These are phyloP conservation scores for Trichosporon sp. DNA, from an alignment of 1,284 basidiomycete species.

Conservation along the genomic window DNA sequence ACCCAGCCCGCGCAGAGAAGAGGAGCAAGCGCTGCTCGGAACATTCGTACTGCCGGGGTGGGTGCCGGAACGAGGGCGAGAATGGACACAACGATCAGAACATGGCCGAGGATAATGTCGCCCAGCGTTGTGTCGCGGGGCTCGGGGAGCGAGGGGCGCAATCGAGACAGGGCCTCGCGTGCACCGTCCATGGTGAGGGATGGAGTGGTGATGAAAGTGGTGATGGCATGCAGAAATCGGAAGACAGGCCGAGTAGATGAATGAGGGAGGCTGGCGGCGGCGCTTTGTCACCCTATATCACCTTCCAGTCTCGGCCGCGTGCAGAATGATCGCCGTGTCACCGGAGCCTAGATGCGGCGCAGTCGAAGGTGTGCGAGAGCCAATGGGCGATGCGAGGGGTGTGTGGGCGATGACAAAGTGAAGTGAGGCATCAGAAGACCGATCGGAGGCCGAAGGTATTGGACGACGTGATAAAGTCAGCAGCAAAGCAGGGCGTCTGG, in stretches of 20 bases:
- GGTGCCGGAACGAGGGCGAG: conserved; percentile 34
- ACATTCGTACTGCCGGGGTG: conserved; percentile 37
- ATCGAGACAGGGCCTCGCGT: neutral
- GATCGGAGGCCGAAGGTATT: neutral
- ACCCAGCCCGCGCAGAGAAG: conserved; percentile 29
- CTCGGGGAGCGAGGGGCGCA: conserved; percentile 27
- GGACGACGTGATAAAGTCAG: neutral
- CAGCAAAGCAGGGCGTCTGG: neutral
- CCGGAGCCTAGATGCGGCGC: neutral
- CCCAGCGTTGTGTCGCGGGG: conserved; percentile 21
- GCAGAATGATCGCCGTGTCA: neutral
- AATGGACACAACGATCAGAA: conserved; percentile 27
- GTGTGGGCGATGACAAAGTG: neutral
- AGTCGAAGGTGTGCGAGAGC: neutral
- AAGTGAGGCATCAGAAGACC: neutral
- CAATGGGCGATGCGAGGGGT: neutral
- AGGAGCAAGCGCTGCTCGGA: conserved; percentile 38
- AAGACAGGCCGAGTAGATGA: neutral
- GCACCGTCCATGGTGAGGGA: conserved; percentile 2
- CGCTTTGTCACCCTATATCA: neutral
- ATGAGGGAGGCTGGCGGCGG: neutral
- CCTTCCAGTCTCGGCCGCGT: conserved; percentile 6
- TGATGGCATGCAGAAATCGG: neutral
- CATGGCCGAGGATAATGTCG: conserved; percentile 26
- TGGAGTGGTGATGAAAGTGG: neutral